Conservation (phyloP, 345 rosid species). For the Citrus australasica region DNA sequence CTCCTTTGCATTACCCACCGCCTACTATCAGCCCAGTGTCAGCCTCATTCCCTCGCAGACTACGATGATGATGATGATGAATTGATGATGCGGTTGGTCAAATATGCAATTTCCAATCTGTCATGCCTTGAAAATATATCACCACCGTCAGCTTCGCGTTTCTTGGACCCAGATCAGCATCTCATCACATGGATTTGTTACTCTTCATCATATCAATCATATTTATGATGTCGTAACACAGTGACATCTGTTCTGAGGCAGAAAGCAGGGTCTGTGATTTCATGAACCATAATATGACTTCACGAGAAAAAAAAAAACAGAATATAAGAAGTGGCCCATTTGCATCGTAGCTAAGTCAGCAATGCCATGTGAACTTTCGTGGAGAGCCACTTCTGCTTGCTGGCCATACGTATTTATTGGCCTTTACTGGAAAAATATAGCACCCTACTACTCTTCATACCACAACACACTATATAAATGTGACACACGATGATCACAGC, state of each 20-base stretch:
- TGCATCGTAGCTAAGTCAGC: background rate
- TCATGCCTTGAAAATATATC: background rate
- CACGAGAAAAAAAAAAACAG: background rate
- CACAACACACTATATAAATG: background rate
- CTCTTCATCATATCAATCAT: background rate
- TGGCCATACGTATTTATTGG: background rate
- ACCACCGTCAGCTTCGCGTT: background rate
- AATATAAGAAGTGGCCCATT: background rate
- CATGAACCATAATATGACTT: background rate
- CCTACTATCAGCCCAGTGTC: no score
- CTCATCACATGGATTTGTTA: background rate
- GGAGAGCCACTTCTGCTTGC: background rate
- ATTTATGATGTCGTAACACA: background rate
- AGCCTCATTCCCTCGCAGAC: no score
- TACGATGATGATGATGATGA: no score
- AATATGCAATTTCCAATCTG: background rate
- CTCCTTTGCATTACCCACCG: no score
- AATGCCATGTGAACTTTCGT: conserved; percentile 19
- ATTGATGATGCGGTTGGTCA: background rate
- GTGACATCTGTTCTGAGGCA: background rate
- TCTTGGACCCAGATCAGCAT: background rate
- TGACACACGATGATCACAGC: background rate
- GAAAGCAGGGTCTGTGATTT: background rate
- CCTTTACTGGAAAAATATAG: background rate
- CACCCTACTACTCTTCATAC: background rate